Evolutionary conservation across 2,329 filamentous ascomycete species (phyloP).

Genomic region (Cladophialophora chaetospira): DNA sequence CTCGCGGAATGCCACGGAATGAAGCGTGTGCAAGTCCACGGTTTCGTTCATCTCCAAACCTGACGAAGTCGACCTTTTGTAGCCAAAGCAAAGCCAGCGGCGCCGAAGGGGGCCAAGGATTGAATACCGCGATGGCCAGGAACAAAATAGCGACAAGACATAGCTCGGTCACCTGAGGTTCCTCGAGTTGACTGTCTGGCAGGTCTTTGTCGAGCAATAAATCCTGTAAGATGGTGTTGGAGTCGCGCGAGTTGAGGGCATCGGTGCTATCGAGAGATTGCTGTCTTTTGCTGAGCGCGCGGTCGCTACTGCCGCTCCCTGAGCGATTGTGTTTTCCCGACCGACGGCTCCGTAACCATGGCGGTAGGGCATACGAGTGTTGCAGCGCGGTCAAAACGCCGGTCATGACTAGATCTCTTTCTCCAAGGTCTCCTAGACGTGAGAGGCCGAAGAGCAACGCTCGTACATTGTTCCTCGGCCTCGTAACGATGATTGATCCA

Average conservation of each 20-base stretch:
- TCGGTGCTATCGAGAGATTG: neutral
- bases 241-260: neutral
- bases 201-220: neutral
- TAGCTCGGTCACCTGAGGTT: slow-evolving; percentile 17
- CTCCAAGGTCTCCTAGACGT: slow-evolving; percentile 17
- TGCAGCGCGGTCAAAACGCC: slow-evolving; percentile 25
- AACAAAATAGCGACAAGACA: slow-evolving; percentile 22
- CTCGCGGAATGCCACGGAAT: neutral
- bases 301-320: slow-evolving; percentile 9
- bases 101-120: neutral
- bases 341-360: slow-evolving; percentile 5
- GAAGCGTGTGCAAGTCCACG: slow-evolving; percentile 22
- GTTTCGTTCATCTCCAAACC: slow-evolving; percentile 16
- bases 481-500: slow-evolving; percentile 7
- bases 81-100: slow-evolving; percentile 4
- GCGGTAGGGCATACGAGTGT: slow-evolving; percentile 19
- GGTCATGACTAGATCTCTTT: slow-evolving; percentile 19
- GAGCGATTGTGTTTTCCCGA: slow-evolving; percentile 16
- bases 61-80: slow-evolving; percentile 13
- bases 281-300: neutral
- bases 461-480: slow-evolving; percentile 15
- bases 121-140: slow-evolving; percentile 18
- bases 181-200: slow-evolving; percentile 16
- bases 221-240: neutral
- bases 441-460: slow-evolving; percentile 19